Conservation (phyloP, 2,329 filamentous ascomycete species). For the Fusarium decemcellulare region DNA sequence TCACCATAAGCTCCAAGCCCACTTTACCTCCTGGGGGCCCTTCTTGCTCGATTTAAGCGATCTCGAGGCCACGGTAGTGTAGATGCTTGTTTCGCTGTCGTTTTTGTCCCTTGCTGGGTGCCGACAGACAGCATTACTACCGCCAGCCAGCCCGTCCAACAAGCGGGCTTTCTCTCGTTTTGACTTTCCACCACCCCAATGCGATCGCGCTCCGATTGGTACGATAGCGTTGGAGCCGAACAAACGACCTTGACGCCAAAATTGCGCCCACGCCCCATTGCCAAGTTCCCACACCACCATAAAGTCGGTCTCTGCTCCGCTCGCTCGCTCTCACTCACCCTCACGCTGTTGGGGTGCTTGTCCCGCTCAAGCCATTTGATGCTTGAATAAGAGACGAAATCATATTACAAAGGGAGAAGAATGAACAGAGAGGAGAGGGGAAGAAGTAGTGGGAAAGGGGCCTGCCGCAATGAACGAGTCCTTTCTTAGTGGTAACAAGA, state of each 20-base stretch:
- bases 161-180: slow-evolving; percentile 39
- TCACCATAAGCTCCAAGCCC: no score
- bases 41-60: no score
- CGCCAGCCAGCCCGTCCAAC: not conserved
- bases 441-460: no score
- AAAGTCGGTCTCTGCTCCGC: slow-evolving; percentile 14
- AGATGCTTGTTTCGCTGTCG: no score
- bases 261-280: slow-evolving; percentile 36
- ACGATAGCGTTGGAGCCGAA: slow-evolving; percentile 46
- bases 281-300: slow-evolving; percentile 35
- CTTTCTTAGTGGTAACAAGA: not conserved
- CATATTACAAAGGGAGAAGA: not conserved
- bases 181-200: slow-evolving; percentile 45
- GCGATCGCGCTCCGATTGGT: slow-evolving; percentile 52
- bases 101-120: no score
- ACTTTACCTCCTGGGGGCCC: no score
- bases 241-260: slow-evolving; percentile 40
- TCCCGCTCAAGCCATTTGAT: not conserved
- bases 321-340: slow-evolving; percentile 9
- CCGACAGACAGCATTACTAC: slow-evolving; percentile 9
- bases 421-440: not conserved
- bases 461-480: no score
- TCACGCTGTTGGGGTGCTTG: not conserved
- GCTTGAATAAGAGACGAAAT: not conserved
- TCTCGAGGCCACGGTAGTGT: no score